phyloP scores from a whole-genome alignment of 2,329 filamentous ascomycete genomes.

The Madurella mycetomatis region DNA sequence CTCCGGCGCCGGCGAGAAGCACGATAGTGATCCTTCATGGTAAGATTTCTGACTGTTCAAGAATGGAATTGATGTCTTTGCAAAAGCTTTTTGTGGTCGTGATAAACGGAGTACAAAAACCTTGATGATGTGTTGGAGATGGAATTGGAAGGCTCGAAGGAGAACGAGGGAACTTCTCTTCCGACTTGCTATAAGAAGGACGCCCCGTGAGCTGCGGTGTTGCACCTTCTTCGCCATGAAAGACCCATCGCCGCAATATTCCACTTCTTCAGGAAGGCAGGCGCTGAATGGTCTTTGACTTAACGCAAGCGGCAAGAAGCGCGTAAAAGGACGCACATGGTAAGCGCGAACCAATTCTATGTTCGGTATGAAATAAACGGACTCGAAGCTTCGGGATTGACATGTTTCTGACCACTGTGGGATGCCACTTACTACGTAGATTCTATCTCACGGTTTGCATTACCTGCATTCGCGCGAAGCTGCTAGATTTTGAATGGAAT shows the following conservation, averaged over 20 bases:
- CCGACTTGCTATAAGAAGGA: too few relatives aligned
- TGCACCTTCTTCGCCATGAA: neutral
- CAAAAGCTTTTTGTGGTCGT: neutral
- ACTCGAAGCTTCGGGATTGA: too few relatives aligned
- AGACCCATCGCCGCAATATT: neutral
- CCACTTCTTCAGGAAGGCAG: neutral
- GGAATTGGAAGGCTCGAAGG: neutral
- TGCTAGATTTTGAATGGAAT: too few relatives aligned
- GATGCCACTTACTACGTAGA: too few relatives aligned
- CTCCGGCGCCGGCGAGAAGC: slow-evolving; percentile 25
- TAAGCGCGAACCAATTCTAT: too few relatives aligned
- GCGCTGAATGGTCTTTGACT: too few relatives aligned
- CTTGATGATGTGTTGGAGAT: neutral
- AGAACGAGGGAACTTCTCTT: neutral
- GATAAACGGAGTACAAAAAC: neutral
- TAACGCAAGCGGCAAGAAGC: too few relatives aligned
- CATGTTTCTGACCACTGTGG: too few relatives aligned
- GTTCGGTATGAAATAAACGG: too few relatives aligned
- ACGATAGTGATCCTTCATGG: slow-evolving; percentile 31
- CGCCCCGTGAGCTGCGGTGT: neutral
- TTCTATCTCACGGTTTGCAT: too few relatives aligned
- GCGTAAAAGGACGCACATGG: too few relatives aligned
- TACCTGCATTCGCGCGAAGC: too few relatives aligned
- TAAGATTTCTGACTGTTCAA: neutral
- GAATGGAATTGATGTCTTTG: neutral